Evolutionary conservation across 257 asterid genomes (phyloP).

Genomic region (Cinchona pubescens): DNA sequence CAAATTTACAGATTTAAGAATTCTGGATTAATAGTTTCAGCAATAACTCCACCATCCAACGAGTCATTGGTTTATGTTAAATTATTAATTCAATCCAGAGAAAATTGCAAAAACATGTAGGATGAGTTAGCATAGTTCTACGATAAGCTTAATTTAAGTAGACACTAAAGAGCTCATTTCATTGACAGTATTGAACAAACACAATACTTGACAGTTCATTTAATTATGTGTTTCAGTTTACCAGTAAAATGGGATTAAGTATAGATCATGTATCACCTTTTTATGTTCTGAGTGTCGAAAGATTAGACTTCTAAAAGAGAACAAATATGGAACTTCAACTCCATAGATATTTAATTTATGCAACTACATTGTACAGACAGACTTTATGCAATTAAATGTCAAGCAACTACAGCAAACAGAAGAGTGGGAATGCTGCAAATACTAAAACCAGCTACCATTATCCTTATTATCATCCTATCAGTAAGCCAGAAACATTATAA

Average conservation of each 20-base stretch:
- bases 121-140: neutral
- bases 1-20: conserved; percentile 19
- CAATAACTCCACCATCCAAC: neutral
- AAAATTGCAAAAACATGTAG: neutral
- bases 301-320: neutral
- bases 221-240: neutral
- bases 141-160: neutral
- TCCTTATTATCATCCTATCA: neutral
- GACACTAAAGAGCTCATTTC: neutral
- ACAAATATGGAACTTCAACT: neutral
- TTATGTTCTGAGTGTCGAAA: neutral
- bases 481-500: neutral
- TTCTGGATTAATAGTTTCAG: conserved; percentile 3
- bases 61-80: neutral
- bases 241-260: neutral
- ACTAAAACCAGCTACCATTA: neutral
- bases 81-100: no score
- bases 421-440: neutral
- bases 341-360: neutral
- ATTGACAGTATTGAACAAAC: neutral
- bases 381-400: conserved; percentile 1
- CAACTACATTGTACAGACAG: neutral
- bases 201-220: neutral
- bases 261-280: neutral
- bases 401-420: conserved; percentile 1